Base-by-base conservation (phyloP, 2,329 filamentous ascomycete genomes). In the Sclerotinia borealis region DNA sequence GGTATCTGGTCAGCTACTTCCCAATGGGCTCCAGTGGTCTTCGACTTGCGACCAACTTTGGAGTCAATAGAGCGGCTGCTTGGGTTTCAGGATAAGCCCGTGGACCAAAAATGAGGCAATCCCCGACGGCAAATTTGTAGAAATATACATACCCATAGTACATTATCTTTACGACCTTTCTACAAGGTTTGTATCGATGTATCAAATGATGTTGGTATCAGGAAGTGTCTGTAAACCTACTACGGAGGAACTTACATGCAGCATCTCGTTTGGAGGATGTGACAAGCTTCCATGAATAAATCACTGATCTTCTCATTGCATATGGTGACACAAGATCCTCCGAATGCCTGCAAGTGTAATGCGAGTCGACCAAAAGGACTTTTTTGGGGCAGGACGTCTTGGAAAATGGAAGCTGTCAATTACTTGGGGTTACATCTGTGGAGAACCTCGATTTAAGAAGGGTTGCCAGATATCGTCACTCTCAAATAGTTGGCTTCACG, bases 1-100 rank as follows among this genome's bases (percentile, higher is more conserved):
- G 93, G 93, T 98, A 98, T 78, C 82, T 97, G 52, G 87, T 98
- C 76, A 96, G 91, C 78, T 99, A 99, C 77, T 98, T 98, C 73
- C 95, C 95, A 31, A 96, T 98, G 93, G 95, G 95, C 47, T 91
- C 90, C 63, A 90, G 88, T 62, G 92, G 95, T 48, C 79, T 99
- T 68, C 88, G 93, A 65, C 85, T 96, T 69, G 92, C 92, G 64
- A 91, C 92, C 49, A 87, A 86, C 3, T 95, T 96, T 74, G 95
- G 93, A 27, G 91, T 89, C 25, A 88, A 88, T 73, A 85, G 93
- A 73, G 90, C 96, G 43, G 85, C 91, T 6, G 85, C 92, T 60
- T 98, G 93, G 95, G 88, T 97, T 85, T 88, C 85, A 54, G 88
- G 90, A 64, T 96, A 76, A 63, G 19, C 31, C 36, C 17, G 31